Conservation (phyloP, 2,329 filamentous ascomycete genomes). For the Beauveria scarabaeidicola region DNA sequence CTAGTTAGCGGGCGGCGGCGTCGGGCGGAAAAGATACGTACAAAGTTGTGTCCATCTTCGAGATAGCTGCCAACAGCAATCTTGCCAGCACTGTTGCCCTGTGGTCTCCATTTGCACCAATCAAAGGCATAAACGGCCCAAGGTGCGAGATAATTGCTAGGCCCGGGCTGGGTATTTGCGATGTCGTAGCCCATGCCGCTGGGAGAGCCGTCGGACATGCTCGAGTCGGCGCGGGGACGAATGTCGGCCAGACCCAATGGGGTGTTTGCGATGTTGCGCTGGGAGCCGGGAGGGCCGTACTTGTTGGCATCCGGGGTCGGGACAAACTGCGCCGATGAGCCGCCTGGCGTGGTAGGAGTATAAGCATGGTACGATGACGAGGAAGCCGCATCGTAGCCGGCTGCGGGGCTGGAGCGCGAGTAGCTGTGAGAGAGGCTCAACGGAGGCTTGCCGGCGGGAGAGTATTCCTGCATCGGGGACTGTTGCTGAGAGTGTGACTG, state of each 20-base stretch:
- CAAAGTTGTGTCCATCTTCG: conserved; percentile 97
- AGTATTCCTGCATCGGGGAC: conserved; percentile 45
- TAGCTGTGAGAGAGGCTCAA: conserved; percentile 64
- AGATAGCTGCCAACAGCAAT: conserved; percentile 92
- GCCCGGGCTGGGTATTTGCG: conserved; percentile 56
- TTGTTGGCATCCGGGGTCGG: conserved; percentile 44
- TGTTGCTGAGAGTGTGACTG: conserved; percentile 26
- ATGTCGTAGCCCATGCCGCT: conserved; percentile 58
- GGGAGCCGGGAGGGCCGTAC: conserved; percentile 49
- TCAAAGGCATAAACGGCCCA: conserved; percentile 97
- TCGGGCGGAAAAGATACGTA: conserved; percentile 34
- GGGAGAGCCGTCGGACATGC: conserved; percentile 61
- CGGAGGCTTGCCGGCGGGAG: conserved; percentile 57
- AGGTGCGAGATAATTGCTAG: conserved; percentile 87
- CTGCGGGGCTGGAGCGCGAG: conserved; percentile 74
- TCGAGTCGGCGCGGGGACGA: conserved; percentile 74
- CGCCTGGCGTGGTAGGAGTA: conserved; percentile 56
- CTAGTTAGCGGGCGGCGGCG: not conserved
- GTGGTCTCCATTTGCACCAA: conserved; percentile 97
- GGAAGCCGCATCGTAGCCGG: conserved; percentile 45
- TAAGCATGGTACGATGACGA: conserved; percentile 49
- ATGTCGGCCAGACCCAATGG: conserved; percentile 90
- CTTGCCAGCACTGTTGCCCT: conserved; percentile 75
- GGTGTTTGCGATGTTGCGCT: conserved; percentile 65
- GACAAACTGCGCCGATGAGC: conserved; percentile 55